These are phyloP conservation scores for Cercis canadensis DNA, from an alignment of 306 rosid genomes.

Conservation along the genomic window DNA sequence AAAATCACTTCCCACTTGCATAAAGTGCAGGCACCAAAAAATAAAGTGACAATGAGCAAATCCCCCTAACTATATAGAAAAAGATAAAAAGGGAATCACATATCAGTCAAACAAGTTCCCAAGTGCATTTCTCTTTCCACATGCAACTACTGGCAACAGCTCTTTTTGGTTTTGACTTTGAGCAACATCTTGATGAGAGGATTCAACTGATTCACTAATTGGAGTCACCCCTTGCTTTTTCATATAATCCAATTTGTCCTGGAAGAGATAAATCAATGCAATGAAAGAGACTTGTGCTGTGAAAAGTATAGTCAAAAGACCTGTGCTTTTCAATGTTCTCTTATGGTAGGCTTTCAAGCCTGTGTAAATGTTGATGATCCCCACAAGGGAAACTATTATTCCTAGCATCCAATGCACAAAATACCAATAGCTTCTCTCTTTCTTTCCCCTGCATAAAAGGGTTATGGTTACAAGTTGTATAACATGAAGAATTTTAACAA, in stretches of 20 bases:
- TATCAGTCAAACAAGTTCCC: conserved; percentile 80
- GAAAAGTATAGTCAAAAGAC: conserved; percentile 86
- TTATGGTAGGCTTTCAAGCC: conserved; percentile 76
- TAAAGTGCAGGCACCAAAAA: conserved; percentile 68
- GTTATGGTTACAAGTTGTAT: background rate
- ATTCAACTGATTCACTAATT: conserved; percentile 43
- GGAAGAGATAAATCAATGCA: conserved; percentile 72
- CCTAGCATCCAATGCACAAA: conserved; percentile 87
- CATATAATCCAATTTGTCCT: conserved; percentile 83
- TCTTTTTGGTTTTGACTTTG: conserved; percentile 58
- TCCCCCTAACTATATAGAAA: background rate
- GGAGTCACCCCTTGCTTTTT: conserved; percentile 72
- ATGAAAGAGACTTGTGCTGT: conserved; percentile 70
- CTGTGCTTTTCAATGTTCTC: conserved; percentile 68
- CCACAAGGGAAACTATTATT: conserved; percentile 67
- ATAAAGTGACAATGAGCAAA: conserved; percentile 43
- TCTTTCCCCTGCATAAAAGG: conserved; percentile 67
- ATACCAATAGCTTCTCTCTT: conserved; percentile 82
- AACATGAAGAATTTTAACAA: background rate
- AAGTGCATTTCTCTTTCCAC: conserved; percentile 85
- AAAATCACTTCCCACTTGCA: conserved; percentile 31
- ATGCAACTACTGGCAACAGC: conserved; percentile 51
- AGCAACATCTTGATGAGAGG: conserved; percentile 50
- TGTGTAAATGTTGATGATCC: conserved; percentile 83
- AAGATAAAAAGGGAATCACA: conserved; percentile 10